Evolutionary conservation across 108 stramenopile genomes (phyloP).

Genomic region (Stephanodiscus triporus): DNA sequence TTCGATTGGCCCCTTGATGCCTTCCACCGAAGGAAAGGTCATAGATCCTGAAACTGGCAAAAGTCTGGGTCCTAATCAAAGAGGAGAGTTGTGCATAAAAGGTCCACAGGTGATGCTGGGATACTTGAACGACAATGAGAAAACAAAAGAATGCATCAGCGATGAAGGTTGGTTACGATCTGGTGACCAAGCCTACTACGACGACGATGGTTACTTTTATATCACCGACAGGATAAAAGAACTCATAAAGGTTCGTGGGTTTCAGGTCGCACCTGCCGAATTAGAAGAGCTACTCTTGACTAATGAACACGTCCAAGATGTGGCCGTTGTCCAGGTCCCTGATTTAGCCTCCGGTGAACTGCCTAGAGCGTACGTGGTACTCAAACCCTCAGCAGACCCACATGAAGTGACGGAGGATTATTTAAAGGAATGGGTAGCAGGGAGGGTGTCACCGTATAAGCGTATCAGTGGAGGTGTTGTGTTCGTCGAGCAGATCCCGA

Average conservation of each 20-base stretch:
- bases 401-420: conserved; percentile 60
- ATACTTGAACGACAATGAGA: conserved; percentile 83
- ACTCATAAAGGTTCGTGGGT: conserved; percentile 93
- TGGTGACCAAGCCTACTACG: conserved; percentile 87
- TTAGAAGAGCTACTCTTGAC: conserved; percentile 89
- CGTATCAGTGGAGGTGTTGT: conserved; percentile 82
- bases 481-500: conserved; percentile 87
- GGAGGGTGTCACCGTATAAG: conserved; percentile 85
- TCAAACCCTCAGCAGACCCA: conserved; percentile 42
- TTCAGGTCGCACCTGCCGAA: conserved; percentile 94
- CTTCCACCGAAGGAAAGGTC: conserved; percentile 77
- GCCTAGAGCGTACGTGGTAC: conserved; percentile 89
- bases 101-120: conserved; percentile 79
- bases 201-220: conserved; percentile 88
- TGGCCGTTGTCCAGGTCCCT: conserved; percentile 84
- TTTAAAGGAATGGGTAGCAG: conserved; percentile 84
- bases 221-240: conserved; percentile 94
- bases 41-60: conserved; percentile 77
- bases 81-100: conserved; percentile 85
- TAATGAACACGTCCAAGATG: conserved; percentile 82
- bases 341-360: conserved; percentile 83
- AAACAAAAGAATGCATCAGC: conserved; percentile 78
- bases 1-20: conserved; percentile 70
- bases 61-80: conserved; percentile 65
- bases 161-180: conserved; percentile 83